Evolutionary conservation across 768 basidiomycete species (phyloP).

Genomic region (Naganishia randhawae): DNA sequence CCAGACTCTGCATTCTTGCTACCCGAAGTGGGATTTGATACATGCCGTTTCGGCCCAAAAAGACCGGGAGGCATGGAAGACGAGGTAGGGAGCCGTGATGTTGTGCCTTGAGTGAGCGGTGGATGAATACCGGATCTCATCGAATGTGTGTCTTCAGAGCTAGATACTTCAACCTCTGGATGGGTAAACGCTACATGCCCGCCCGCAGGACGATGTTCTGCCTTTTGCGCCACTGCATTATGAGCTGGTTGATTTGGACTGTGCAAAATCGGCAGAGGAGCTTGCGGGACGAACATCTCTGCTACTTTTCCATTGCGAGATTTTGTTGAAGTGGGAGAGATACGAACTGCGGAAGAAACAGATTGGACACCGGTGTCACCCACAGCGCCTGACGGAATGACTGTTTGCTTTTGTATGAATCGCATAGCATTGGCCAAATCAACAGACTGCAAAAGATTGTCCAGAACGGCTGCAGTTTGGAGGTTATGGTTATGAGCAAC

Average conservation of each 20-base stretch:
- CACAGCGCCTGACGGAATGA: not conserved
- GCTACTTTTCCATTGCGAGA: not conserved
- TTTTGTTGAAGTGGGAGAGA: not conserved
- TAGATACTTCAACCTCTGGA: not conserved
- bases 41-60: not conserved
- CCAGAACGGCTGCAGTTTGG: constrained; percentile 1
- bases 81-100: constrained; percentile 1
- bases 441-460: not conserved
- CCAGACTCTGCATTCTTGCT: not conserved
- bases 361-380: too few relatives aligned
- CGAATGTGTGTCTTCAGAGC: constrained; percentile 3
- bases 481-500: too few relatives aligned
- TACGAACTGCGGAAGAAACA: not conserved
- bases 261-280: not conserved
- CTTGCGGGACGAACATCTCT: constrained; percentile 6
- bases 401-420: constrained; percentile 7
- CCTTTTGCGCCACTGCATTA: not conserved
- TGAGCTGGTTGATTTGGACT: not conserved
- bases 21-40: not conserved
- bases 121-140: not conserved
- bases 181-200: constrained; percentile 8
- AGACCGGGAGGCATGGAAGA: constrained; percentile 6
- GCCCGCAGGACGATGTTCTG: not conserved
- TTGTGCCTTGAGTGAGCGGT: not conserved
- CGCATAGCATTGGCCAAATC: constrained; percentile 16